Evolutionary conservation across 495 filamentous ascomycete genomes (phyloP), one percentile per base, ranked within the genome.

Genomic region (Hyaloscypha hepaticicola): DNA sequence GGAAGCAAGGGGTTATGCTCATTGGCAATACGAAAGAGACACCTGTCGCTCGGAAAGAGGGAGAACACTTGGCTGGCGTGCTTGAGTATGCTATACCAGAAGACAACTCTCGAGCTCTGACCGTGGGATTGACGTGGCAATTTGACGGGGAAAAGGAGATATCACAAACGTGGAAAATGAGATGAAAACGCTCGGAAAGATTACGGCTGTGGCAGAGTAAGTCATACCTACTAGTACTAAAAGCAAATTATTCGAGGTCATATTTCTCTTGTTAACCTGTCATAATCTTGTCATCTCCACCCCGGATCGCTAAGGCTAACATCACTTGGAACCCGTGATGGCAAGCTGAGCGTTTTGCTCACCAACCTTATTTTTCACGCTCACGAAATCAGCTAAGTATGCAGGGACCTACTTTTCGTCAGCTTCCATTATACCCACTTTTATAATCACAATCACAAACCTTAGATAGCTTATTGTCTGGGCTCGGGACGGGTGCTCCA

Each of bases 1-100:
- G 91, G 91, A 90, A 88, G 76, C 91, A 96, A 75, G 91, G 90
- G 6, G 83, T 94, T 27, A 69, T 82, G 53, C 65, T 81, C 25
- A 68, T 73, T 64, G 71, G 72, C 21, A 71, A 78, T 59, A 77
- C 77, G 33, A 77, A 73, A 58, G 70, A 74, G 41, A 65, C 64
- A 8, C 33, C 72, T 24, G 29, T 53, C 9, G 68, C 66, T 50
- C 67, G 69, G 25, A 76, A 72, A 24, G 69, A 69, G 50, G 77
- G 66, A 21, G 69, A 73, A 49, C 72, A 78, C 67, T 57, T 83
- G 8, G 69, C 61, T 52, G 82, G 80, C 12, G 72, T 78, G 64
- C 75, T 85, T 45, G 72, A 77, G 55, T 85, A 82, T 61, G 65
- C 75, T 29, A 75, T 77, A 5, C 75, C 79, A 3, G 76, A 81